phyloP scores from a whole-genome alignment of 1,284 basidiomycete genomes.

The Lentinus polychrous region DNA sequence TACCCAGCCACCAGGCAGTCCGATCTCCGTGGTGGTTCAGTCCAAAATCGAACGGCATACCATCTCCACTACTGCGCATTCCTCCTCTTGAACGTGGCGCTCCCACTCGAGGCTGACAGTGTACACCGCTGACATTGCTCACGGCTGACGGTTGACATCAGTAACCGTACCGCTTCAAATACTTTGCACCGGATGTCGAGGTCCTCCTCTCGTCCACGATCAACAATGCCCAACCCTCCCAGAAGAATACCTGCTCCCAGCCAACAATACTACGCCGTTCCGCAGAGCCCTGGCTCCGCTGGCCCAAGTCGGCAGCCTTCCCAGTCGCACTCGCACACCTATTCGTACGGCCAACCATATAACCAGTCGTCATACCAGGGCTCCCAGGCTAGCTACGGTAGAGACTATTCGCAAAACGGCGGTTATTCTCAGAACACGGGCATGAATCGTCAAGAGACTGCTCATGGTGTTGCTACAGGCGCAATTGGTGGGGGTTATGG shows the following conservation, averaged over 20 bases:
- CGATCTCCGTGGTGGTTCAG: too few species aligned
- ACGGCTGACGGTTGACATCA: too few species aligned
- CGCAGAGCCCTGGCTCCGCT: conserved; percentile 35
- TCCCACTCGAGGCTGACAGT: conserved; percentile 6
- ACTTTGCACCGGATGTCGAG: conserved; percentile 4
- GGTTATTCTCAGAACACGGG: background rate
- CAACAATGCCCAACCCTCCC: conserved; percentile 30
- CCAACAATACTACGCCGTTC: conserved; percentile 41
- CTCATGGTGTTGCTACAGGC: conserved; percentile 66
- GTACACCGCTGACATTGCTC: background rate
- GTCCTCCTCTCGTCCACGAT: conserved; percentile 6
- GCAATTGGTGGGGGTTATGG: conserved; percentile 70
- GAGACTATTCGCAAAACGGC: background rate
- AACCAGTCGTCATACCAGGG: conserved; percentile 1
- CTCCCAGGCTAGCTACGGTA: background rate
- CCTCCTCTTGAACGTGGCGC: conserved; percentile 5
- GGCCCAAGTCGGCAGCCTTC: conserved; percentile 19
- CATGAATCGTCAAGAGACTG: conserved; percentile 34
- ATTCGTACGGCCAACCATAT: conserved; percentile 15
- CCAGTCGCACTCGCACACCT: conserved; percentile 22
- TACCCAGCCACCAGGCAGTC: too few species aligned
- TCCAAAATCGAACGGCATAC: too few species aligned
- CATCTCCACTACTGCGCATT: too few species aligned
- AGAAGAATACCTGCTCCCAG: conserved; percentile 30
- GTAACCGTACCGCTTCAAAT: background rate